Evolutionary conservation across 768 basidiomycete species (phyloP), one percentile per base, ranked within the genome.

Genomic region (Mycena indigotica): DNA sequence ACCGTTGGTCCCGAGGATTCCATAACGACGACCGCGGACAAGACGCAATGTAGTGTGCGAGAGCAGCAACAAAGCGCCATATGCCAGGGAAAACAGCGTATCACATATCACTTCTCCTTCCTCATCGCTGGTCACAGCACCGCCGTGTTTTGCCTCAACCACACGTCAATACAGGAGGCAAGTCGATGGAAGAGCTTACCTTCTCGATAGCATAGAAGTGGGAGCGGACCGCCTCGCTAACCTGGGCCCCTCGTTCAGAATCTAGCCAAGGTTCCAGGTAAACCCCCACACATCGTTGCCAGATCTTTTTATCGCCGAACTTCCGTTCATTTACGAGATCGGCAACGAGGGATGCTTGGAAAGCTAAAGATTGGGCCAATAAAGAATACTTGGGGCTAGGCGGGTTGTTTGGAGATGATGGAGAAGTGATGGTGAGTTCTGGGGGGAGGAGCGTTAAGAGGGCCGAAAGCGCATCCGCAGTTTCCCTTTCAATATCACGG

Each of bases 1-100:
- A 59, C 96, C 96, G 71, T 98, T 98, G n/a, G 90, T 82, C 26
- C 95, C 96, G 46, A 96, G 86, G 64, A 98, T 93, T 68, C 96
- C 95, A 74, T 98, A 98, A 60, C 95, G 85, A 65, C 87, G 86
- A 26, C 95, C 96, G 66, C 93, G 91, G 70, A 92, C 80, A 56
- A 98, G 84, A 58, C 91, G 88, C 57, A 98, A 82, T 26, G 83
- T 88, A 24, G 96, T 98, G 74, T 98, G 95, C 44, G 96, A 98
- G 63, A 98, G 84, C 61, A 98, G 84, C 6, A 98, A 81, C 46
- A 98, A 83, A 50, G 95, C 93, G 64, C 96, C 96, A 69, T 98
- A 98, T 19, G 96, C 95, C 59, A 98, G 81, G 24, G 95, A 97
- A 77, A 98, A 98, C 40, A 94, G 82, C 1, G 95, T 95, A 70